Percentiles rank a stretch among this genome's conserved stretches.
phyloP scores from a whole-genome alignment of 169 alveolate species.

The Plasmodium reichenowi region DNA sequence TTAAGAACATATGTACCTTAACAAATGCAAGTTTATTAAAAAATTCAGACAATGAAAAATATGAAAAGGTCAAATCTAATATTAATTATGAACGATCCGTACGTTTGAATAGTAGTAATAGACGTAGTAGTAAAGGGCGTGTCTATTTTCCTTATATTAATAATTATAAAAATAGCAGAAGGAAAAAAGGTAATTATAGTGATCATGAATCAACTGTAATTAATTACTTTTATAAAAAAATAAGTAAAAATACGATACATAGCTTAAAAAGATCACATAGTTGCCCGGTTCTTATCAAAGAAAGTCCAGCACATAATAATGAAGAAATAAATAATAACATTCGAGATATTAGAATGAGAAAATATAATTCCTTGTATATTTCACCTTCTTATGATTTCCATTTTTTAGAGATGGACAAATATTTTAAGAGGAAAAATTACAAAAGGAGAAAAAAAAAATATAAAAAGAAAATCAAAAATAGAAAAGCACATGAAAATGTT shows the following conservation, averaged over 20 bases:
- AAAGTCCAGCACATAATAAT: neutral
- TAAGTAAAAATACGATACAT: conserved; percentile 15
- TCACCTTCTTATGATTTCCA: neutral
- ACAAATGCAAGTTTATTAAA: conserved; percentile 18
- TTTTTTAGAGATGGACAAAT: neutral
- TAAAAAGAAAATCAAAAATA: neutral
- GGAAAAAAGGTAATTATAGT: conserved; percentile 49
- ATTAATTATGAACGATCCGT: neutral
- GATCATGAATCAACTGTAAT: conserved; percentile 64
- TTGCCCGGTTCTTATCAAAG: conserved; percentile 21
- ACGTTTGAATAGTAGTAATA: neutral
- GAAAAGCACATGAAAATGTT: neutral
- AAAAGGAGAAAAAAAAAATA: neutral
- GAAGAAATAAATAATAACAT: neutral
- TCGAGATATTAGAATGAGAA: neutral
- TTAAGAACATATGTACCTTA: conserved; percentile 35
- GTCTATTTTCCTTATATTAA: conserved; percentile 7
- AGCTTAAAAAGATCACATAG: conserved; percentile 47
- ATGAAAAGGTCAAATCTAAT: neutral
- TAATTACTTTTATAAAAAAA: conserved; percentile 65
- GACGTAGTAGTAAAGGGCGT: neutral
- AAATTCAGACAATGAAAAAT: neutral
- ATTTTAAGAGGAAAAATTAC: neutral
- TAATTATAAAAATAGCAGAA: conserved; percentile 4
- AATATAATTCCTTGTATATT: conserved; percentile 10